Percentiles rank a stretch among this genome's conserved stretches.
Conservation (phyloP, 2,329 filamentous ascomycete species). For the Verticillium nonalfalfae region DNA sequence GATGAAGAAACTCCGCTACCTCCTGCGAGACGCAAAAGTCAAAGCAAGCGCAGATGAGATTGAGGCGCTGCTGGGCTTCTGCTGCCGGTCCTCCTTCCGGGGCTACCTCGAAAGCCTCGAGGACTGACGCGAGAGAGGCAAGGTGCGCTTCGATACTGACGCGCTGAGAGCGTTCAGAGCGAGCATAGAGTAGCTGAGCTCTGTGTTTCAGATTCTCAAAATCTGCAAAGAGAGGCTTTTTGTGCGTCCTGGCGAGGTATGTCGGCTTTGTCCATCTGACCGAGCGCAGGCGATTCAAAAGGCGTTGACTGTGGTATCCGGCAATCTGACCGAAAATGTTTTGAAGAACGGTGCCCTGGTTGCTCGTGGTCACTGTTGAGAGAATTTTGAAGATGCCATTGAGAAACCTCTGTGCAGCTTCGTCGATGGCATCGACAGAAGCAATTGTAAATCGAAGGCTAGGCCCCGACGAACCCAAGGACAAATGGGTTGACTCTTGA, state of each 20-base stretch:
- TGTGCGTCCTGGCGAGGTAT: constrained; percentile 11
- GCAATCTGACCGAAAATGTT: background rate
- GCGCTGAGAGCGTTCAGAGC: constrained; percentile 4
- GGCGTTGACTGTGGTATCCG: constrained; percentile 10
- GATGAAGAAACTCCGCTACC: constrained; percentile 5
- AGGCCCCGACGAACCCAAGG: background rate
- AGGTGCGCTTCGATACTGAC: constrained; percentile 4
- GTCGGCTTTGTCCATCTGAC: constrained; percentile 9
- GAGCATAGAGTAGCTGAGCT: constrained; percentile 7
- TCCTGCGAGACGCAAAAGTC: constrained; percentile 3
- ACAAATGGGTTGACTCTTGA: constrained; percentile 1
- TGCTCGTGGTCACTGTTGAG: background rate
- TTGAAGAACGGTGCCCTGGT: background rate
- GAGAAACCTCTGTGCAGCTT: constrained; percentile 6
- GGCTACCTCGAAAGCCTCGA: constrained; percentile 5
- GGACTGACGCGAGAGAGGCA: constrained; percentile 1
- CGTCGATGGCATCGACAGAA: constrained; percentile 10
- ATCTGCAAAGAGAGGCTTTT: constrained; percentile 11
- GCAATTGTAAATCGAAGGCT: constrained; percentile 6
- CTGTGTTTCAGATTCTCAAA: constrained; percentile 8
- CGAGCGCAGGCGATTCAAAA: constrained; percentile 11
- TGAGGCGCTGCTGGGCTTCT: constrained; percentile 3
- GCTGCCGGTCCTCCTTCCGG: background rate
- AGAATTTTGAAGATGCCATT: constrained; percentile 4
- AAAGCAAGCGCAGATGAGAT: constrained; percentile 7